Conservation (phyloP, 2,329 filamentous ascomycete species). For the Fusarium musae region DNA sequence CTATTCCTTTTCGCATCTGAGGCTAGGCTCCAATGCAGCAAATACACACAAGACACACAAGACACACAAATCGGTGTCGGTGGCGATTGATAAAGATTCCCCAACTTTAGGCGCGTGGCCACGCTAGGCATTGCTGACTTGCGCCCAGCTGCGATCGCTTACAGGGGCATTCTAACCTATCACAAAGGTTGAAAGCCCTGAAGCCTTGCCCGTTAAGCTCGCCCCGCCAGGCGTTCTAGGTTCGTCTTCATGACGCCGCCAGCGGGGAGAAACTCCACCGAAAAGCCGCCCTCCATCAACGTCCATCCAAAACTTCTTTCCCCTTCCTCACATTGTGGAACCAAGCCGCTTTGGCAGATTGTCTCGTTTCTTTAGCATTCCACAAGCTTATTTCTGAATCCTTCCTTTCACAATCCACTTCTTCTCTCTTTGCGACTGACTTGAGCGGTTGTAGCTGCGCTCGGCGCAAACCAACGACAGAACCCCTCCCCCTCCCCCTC, state of each 20-base stretch:
- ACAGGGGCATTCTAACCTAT: conserved; percentile 29
- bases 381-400: conserved; percentile 10
- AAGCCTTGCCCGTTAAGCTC: conserved; percentile 21
- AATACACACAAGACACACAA: background rate
- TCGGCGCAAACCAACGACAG: conserved; percentile 40
- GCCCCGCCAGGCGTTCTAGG: conserved; percentile 4
- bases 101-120: conserved; percentile 29
- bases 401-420: background rate
- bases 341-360: conserved; percentile 25
- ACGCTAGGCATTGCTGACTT: conserved; percentile 41
- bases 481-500: conserved; percentile 32
- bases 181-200: conserved; percentile 27
- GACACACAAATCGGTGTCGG: background rate
- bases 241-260: conserved; percentile 39
- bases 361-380: conserved; percentile 18
- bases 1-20: background rate
- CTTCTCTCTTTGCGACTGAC: conserved; percentile 21
- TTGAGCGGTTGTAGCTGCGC: conserved; percentile 18
- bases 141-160: conserved; percentile 13
- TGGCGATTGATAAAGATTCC: conserved; percentile 41
- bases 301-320: conserved; percentile 42
- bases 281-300: conserved; percentile 32
- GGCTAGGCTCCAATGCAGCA: background rate
- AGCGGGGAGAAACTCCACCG: conserved; percentile 42
- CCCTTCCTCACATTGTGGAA: conserved; percentile 40